Conservation (phyloP, 352 stramenopile genomes). For the Achlya hypogyna region DNA sequence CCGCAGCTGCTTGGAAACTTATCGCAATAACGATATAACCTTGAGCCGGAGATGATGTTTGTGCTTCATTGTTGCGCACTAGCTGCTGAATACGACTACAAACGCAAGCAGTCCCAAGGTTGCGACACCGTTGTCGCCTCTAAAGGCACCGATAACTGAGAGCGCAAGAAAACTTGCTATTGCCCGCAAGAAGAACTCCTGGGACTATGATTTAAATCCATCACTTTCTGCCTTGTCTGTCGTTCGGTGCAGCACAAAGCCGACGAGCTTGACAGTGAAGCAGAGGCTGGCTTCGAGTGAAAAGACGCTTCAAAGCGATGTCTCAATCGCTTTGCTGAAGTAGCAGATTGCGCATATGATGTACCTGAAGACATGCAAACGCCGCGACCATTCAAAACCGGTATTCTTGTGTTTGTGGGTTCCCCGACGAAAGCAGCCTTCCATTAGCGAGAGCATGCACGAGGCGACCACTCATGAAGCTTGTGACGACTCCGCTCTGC, state of each 20-base stretch:
- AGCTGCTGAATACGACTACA: background rate
- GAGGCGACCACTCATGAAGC: too few relatives aligned
- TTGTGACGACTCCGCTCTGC: too few relatives aligned
- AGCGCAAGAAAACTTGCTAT: background rate
- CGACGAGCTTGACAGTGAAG: background rate
- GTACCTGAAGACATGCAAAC: too few relatives aligned
- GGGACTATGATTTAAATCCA: background rate
- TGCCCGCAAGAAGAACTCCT: background rate
- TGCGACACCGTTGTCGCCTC: background rate
- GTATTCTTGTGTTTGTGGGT: too few relatives aligned
- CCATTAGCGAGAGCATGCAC: too few relatives aligned
- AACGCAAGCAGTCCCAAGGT: background rate
- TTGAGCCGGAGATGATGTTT: background rate
- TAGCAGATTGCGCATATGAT: background rate
- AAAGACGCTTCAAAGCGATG: background rate
- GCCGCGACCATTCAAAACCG: too few relatives aligned
- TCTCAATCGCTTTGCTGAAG: background rate
- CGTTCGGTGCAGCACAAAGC: constrained; percentile 3
- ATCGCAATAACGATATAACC: background rate
- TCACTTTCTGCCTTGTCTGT: constrained; percentile 6
- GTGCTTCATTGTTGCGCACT: background rate
- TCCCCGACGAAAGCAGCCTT: too few relatives aligned
- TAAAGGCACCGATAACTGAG: background rate
- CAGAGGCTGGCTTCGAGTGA: background rate
- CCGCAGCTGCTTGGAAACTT: background rate